Base-by-base conservation (phyloP, 495 filamentous ascomycete species). In the Tuber brumale region DNA sequence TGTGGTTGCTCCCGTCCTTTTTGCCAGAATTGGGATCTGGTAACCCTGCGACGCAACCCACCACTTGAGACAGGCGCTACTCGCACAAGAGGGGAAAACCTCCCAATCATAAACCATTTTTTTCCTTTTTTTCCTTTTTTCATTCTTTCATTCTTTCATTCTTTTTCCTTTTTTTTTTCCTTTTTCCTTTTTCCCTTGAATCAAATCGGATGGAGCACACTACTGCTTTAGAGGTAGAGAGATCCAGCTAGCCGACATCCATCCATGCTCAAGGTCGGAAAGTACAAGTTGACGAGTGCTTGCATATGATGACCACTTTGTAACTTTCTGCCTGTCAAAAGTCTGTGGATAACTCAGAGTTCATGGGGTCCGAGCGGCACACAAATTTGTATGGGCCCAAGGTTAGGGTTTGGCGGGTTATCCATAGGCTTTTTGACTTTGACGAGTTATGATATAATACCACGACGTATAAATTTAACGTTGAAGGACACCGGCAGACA, bases 21-120 rank as follows among this genome's bases (percentile, higher is more conserved):
- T 80, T 80, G 78, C 78, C 76, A 80, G 73, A 80, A 80, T 79
- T 78, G 75, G 76, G 76, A 73, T 73, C 70, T 72, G 75, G 75
- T 77, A 79, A 77, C 71, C 77, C 77, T 77, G 77, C 77, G 35
- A 75, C 51, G 51, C 51, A 57, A 27, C 23, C 57, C 57, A 18
- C 57, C 57, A 66, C 57, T 66, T 66, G 57, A 66, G 57, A 66
- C 57, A 66, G 27, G 57, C 31, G 57, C 10, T 66, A 66, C 57
- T n/a, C 19, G 19, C 21, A 48, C 19, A 48, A 23, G n/a, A 66
- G n/a, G 9, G 46, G 18, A 51, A 27, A 66, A 16, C 57, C n/a
- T 31, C 57, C 14, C 23, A 39, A 39, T 39, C 37, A 4, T 39
- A 39, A 39, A 39, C 0, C 37, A 1, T 37, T 37, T 21, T 12